Base-by-base conservation (phyloP, 768 basidiomycete species). In the Flagelloscypha sp. region DNA sequence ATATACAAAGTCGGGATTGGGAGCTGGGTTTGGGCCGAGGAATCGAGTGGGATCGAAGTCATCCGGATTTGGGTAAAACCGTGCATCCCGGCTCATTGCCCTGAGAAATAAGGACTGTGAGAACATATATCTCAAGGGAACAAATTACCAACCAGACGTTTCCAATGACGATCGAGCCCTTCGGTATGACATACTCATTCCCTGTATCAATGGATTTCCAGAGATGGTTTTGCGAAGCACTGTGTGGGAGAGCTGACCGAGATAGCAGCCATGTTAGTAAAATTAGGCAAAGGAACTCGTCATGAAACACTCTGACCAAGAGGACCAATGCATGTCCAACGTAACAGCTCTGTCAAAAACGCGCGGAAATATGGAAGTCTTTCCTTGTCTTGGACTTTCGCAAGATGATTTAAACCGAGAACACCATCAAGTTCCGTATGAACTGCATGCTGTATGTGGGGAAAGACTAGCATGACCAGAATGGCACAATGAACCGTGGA, bases 121-220 rank as follows among this genome's bases (percentile, higher is more conserved):
- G n/a, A n/a, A n/a, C n/a, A n/a, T n/a, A n/a, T n/a, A n/a, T n/a
- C n/a, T n/a, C n/a, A n/a, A n/a, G n/a, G n/a, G n/a, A 6, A 19
- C 16, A 16, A 17, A n/a, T 13, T 22, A 44, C 53, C 24, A 40
- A 71, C 76, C 77, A 79, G 13, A 72, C 65, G 43, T 77, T 80
- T 1, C 74, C 75, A 21, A 76, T 67, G 12, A 80, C 65, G 7
- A 66, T 69, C 1, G 77, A 61, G 2, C 76, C 77, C 42, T 63
- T 60, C 7, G 76, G 73, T 27, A 79, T 78, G 5, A 68, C 43
- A 36, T 68, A 68, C 15, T 65, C 61, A 29, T 63, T 52, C 65
- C n/a, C n/a, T n/a, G n/a, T n/a, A n/a, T n/a, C n/a, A n/a, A n/a
- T n/a, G n/a, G n/a, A n/a, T n/a, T n/a, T n/a, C n/a, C n/a, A n/a